Base-by-base conservation (phyloP, 1,284 basidiomycete species). In the Ceratobasidium sp. region DNA sequence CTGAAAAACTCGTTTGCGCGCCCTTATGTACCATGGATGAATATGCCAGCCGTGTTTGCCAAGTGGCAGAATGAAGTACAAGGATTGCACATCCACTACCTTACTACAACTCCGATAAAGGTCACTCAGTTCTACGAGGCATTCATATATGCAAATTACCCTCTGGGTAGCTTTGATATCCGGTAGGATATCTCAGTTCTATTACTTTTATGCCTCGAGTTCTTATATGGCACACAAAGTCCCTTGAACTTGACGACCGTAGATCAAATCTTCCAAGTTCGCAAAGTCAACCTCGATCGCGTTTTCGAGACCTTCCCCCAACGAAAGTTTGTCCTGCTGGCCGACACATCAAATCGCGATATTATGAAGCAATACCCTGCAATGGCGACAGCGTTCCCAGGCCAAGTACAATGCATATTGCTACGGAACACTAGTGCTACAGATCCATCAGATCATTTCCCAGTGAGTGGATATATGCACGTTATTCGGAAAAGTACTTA, bases 371-470 rank as follows among this genome's bases (percentile, higher is more conserved):
- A 67, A 34, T 76, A 76, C 53, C 73, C 72, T 14, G 62, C 34
- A 10, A 74, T 75, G 74, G 57, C 48, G 30, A 61, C 52, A 9
- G 48, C 28, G 26, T 76, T 75, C 45, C 74, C 74, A n/a, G 74
- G 72, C 3, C 74, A 71, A 55, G 65, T 75, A 21, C 62, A 71
- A 39, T 76, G 75, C 65, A 74, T 76, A 58, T 50, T 76, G 14
- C 61, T 76, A 16, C 59, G 75, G 14, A 76, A 76, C 61, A 74
- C 73, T 10, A 73, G 72, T n/a, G 72, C 74, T 2, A 76, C 74
- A 14, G 75, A 76, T 43, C 26, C 67, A 4, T 36, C 48, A 23
- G 71, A 75, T 41, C 43, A 73, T 28, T 75, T 76, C 71, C 75
- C 75, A 14, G 65, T 69, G 28, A 55, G 65, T 41, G 10, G 1